Base-by-base conservation (phyloP, 352 stramenopile genomes). In the Phytophthora lateralis region DNA sequence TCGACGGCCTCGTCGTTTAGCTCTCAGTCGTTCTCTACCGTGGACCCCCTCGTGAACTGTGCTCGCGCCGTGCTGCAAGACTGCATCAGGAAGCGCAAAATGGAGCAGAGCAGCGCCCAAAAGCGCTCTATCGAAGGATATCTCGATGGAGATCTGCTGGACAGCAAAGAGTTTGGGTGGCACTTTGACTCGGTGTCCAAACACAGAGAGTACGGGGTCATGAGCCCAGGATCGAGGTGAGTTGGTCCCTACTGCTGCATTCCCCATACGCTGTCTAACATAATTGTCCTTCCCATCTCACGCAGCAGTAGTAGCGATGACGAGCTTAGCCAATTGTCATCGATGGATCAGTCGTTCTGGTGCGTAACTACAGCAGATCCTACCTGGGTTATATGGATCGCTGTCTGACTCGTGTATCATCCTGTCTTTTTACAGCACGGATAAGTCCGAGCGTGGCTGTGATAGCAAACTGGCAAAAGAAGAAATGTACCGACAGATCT, bases 271-370 rank as follows among this genome's bases (percentile, higher is more conserved):
- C 20, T 26, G 38, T 26, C n/a, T 44, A 26, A 44, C 38, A 14
- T 8, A 12, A 21, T 44, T 41, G 14, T 39, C 26, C 21, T 47
- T 54, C 43, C 44, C 6, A 24, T 60, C n/a, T n/a, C 43, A 43
- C 65, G 63, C 42, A 85, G 71, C 21, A 89, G 78, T 44, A 89
- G 83, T 69, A 95, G 85, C 26, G 85, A 95, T 41, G 85, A 95
- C 26, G 85, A 95, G 51, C 60, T 94, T 24, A 87, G 78, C 39
- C 78, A 92, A 45, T 52, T 90, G 14, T 90, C 78, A 11, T 88
- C 76, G 15, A 76, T 86, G 63, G 78, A 93, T 47, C 74, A 70
- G 15, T 89, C 81, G 11, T 86, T 86, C 27, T 76, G 78, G 85
- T 93, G 61, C 14, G 73, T 68, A 9, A 0, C 3, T 56, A 7